Evolutionary conservation across 495 filamentous ascomycete genomes (phyloP).

Genomic region (Patellaria atrata): DNA sequence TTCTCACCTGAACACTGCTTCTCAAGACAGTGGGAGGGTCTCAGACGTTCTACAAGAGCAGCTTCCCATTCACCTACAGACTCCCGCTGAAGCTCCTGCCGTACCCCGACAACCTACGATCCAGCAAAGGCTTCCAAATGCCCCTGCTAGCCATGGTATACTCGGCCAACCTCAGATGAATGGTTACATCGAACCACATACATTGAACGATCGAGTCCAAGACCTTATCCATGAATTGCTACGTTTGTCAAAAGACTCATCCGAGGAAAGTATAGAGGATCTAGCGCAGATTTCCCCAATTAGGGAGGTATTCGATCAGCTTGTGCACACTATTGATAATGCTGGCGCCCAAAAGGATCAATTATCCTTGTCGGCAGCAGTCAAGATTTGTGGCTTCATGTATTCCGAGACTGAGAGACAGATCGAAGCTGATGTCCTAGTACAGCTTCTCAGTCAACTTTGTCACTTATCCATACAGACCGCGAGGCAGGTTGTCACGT

Average conservation of each 20-base stretch:
- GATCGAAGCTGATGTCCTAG: slow-evolving; percentile 69
- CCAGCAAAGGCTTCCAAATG: slow-evolving; percentile 31
- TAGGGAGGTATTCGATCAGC: slow-evolving; percentile 32
- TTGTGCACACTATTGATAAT: slow-evolving; percentile 35
- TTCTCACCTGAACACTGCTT: slow-evolving; percentile 39
- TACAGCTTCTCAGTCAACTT: slow-evolving; percentile 65
- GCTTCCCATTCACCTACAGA: slow-evolving; percentile 62
- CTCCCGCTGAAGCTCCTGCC: slow-evolving; percentile 66
- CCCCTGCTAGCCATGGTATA: slow-evolving; percentile 20
- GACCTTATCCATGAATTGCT: slow-evolving; percentile 57
- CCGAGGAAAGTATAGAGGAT: slow-evolving; percentile 56
- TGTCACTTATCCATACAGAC: slow-evolving; percentile 62
- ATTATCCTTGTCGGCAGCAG: slow-evolving; percentile 50
- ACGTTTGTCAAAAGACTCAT: slow-evolving; percentile 44
- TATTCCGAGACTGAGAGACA: slow-evolving; percentile 44
- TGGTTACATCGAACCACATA: slow-evolving; percentile 47
- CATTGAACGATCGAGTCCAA: slow-evolving; percentile 41
- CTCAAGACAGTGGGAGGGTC: slow-evolving; percentile 42
- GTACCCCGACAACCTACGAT: slow-evolving; percentile 50
- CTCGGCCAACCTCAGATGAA: slow-evolving; percentile 44
- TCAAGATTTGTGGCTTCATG: slow-evolving; percentile 55
- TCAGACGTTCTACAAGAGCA: slow-evolving; percentile 73
- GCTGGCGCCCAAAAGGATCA: slow-evolving; percentile 41
- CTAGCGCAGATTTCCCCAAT: slow-evolving; percentile 30
- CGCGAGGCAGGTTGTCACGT: slow-evolving; percentile 57